These are phyloP conservation scores for Pestalotiopsis fici DNA, from an alignment of 2,329 filamentous ascomycete genomes.

Conservation along the genomic window DNA sequence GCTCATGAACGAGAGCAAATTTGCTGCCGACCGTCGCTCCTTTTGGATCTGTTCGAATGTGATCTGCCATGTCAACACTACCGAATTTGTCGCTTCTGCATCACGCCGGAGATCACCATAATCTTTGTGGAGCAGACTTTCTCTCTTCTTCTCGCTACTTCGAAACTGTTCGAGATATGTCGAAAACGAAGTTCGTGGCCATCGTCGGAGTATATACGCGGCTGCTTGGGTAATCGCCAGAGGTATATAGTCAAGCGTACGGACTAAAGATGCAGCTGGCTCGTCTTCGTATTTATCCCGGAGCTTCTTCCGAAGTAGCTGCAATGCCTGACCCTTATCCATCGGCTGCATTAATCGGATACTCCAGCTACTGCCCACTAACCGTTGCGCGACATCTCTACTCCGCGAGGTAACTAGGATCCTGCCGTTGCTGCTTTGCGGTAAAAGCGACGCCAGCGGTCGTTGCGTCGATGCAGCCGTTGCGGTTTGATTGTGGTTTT, in stretches of 20 bases:
- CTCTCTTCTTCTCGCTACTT: conserved; percentile 29
- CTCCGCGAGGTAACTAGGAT: not conserved
- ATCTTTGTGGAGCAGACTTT: conserved; percentile 29
- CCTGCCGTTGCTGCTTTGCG: conserved; percentile 14
- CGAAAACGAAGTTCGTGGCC: conserved; percentile 27
- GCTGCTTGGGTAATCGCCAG: conserved; percentile 35
- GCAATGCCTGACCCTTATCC: not conserved
- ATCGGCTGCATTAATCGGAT: not conserved
- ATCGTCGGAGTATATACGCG: conserved; percentile 29
- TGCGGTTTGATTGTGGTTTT: conserved; percentile 10
- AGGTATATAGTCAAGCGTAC: conserved; percentile 18
- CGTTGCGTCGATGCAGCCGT: conserved; percentile 2
- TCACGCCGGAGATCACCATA: conserved; percentile 33
- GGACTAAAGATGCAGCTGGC: not conserved
- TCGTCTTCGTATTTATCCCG: not conserved
- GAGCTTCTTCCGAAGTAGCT: not conserved
- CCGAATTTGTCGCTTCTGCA: conserved; percentile 29
- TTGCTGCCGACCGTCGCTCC: conserved; percentile 31
- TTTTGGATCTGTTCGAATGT: not conserved
- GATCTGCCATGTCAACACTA: conserved; percentile 38
- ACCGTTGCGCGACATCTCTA: not conserved
- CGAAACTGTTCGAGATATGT: conserved; percentile 39
- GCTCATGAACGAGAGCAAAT: conserved; percentile 44
- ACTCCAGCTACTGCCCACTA: not conserved
- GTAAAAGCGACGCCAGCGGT: conserved; percentile 24